Evolutionary conservation across 768 basidiomycete species (phyloP).

Genomic region (Termitomyces titanicus): DNA sequence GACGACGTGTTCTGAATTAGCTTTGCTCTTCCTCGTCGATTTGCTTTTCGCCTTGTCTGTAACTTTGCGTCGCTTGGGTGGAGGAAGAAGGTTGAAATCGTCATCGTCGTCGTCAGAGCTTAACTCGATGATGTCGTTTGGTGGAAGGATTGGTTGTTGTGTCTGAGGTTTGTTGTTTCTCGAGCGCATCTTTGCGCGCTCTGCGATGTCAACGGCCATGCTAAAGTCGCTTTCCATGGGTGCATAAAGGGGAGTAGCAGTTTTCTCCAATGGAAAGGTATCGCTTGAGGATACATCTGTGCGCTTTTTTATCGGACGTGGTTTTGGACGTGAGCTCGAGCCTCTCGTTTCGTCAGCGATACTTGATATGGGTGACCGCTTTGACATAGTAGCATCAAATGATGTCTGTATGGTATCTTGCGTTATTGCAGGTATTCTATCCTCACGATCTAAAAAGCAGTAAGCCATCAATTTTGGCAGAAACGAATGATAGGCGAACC

Average conservation of each 20-base stretch:
- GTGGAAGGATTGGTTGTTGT: neutral
- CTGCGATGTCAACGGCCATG: slow-evolving; percentile 42
- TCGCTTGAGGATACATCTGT: slow-evolving; percentile 2
- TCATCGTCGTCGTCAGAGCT: slow-evolving; percentile 40
- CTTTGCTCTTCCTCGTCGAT: slow-evolving; percentile 11
- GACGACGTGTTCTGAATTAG: slow-evolving; percentile 15
- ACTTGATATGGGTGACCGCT: neutral
- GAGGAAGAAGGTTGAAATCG: slow-evolving; percentile 23
- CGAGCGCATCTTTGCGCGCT: slow-evolving; percentile 54
- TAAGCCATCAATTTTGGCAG: neutral
- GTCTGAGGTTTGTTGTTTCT: slow-evolving; percentile 26
- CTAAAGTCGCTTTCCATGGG: slow-evolving; percentile 14
- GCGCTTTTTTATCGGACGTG: slow-evolving; percentile 21
- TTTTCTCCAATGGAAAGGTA: neutral
- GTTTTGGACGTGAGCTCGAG: slow-evolving; percentile 25
- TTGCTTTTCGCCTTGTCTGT: slow-evolving; percentile 24
- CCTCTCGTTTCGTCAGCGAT: neutral
- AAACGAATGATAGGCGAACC: neutral
- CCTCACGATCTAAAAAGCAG: neutral
- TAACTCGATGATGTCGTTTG: slow-evolving; percentile 40
- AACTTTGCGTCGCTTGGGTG: slow-evolving; percentile 19
- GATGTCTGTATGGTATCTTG: slow-evolving; percentile 10
- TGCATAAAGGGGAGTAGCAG: slow-evolving; percentile 2
- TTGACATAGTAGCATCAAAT: neutral
- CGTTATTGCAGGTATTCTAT: neutral